Base-by-base conservation (phyloP, 768 basidiomycete species). In the Boletus pseudo-olivaceus region DNA sequence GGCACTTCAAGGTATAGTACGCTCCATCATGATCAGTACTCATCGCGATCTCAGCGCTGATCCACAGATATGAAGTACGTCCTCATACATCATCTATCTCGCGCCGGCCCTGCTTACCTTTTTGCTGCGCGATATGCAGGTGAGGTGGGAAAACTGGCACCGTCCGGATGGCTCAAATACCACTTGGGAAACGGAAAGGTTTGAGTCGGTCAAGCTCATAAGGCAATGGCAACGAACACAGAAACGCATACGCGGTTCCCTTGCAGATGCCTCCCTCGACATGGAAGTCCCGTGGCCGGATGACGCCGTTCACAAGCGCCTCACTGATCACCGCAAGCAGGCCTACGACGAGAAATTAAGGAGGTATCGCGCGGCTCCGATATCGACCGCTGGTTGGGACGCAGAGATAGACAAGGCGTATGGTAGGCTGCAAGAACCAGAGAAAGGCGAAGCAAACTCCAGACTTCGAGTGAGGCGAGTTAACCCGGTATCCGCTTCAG, bases 141-240 rank as follows among this genome's bases (percentile, higher is more conserved):
- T 81, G 5, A 68, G 72, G 55, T 84, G 83, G 83, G 72, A 65
- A 19, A 67, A 71, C 37, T 85, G 83, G 83, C 63, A 63, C 20
- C 78, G 82, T 26, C 39, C 53, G 2, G 78, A 84, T 58, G 80
- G 77, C 0, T 79, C 82, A 7, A 80, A 78, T 56, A 78, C 77
- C 2, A 83, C 83, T 7, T 85, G 82, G 82, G 64, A 76, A 37
- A 67, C 65, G 14, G 45, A 54, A 27, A 56, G 19, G 14, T 56
- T 66, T 20, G 62, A 68, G 7, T 54, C 52, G 5, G 7, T 35
- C 6, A 43, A 56, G 3, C 42, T 71, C 42, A 48, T 73, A 51
- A 56, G 32, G 15, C n/a, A 27, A 23, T 82, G 78, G 78, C 67
- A 71, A 10, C 51, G 47, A 15, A 48, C 38, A 9, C 76, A 78